A percentile compares a stretch with the other conserved stretches of the same genome.
phyloP scores from a whole-genome alignment of 2,329 filamentous ascomycete species.

The Aspergillus neoniger region DNA sequence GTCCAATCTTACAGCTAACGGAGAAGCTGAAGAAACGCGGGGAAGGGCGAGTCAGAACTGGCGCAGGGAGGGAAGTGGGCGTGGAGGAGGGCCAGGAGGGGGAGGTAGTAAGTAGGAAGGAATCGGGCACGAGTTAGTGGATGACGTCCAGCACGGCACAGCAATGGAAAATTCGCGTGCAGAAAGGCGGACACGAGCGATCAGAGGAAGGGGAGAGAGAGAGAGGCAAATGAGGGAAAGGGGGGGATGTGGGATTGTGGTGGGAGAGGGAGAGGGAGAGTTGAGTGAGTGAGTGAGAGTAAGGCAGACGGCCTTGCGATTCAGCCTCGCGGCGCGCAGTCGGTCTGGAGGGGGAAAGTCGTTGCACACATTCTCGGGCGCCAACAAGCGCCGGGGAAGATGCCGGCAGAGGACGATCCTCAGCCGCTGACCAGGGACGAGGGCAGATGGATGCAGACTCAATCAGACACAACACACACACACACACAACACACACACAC shows the following conservation, averaged over 20 bases:
- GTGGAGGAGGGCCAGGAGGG: not conserved
- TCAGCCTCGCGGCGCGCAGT: slow-evolving; percentile 25
- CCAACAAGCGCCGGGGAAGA: slow-evolving; percentile 4
- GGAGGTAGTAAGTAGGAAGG: not conserved
- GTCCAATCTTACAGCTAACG: slow-evolving; percentile 11
- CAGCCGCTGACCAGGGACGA: not conserved
- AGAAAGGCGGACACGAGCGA: not conserved
- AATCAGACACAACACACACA: not conserved
- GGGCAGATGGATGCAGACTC: not conserved
- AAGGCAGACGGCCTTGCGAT: slow-evolving; percentile 14
- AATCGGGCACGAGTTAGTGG: not conserved
- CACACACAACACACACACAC: no score
- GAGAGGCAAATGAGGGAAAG: not conserved
- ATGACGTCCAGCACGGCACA: not conserved
- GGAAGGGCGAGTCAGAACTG: slow-evolving; percentile 14
- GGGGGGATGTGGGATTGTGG: not conserved
- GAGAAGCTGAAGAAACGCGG: slow-evolving; percentile 9
- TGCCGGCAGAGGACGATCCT: not conserved
- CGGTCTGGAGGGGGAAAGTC: slow-evolving; percentile 13
- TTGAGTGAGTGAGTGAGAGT: not conserved
- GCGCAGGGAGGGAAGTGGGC: slow-evolving; percentile 15
- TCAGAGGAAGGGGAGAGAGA: not conserved
- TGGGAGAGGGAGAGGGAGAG: not conserved
- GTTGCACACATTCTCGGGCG: slow-evolving; percentile 14
- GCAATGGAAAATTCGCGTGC: slow-evolving; percentile 18